Evolutionary conservation across 306 rosid species (phyloP).

Genomic region (Dalbergia cultrata): DNA sequence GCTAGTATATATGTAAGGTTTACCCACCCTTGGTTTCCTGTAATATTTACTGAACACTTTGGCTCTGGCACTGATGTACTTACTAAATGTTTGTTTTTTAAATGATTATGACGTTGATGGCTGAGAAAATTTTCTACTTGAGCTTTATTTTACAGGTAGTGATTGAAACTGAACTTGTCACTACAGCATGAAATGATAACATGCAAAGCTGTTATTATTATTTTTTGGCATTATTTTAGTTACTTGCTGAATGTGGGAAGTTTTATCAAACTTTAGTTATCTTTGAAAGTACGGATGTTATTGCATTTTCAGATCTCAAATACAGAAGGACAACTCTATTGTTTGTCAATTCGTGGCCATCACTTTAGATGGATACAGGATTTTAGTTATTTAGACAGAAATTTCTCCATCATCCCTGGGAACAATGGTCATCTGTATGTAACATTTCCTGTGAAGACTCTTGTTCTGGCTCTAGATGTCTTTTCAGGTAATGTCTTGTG

Average conservation of each 20-base stretch:
- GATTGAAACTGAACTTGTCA: no score
- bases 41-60: neutral
- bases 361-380: slow-evolving; percentile 80
- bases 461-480: slow-evolving; percentile 76
- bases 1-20: slow-evolving; percentile 78
- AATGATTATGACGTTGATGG: neutral
- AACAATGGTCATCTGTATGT: slow-evolving; percentile 82
- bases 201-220: no score
- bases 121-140: neutral
- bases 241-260: no score
- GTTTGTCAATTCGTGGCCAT: slow-evolving; percentile 64
- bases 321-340: slow-evolving; percentile 75
- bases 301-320: slow-evolving; percentile 69
- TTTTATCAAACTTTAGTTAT: neutral
- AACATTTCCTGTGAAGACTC: slow-evolving; percentile 65
- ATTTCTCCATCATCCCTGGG: slow-evolving; percentile 71
- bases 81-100: neutral
- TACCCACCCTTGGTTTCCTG: slow-evolving; percentile 33
- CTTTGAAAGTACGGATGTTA: slow-evolving; percentile 19
- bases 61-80: neutral
- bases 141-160: neutral
- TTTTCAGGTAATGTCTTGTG: slow-evolving; percentile 73
- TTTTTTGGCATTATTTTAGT: no score
- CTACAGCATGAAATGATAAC: no score
- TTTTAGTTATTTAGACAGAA: slow-evolving; percentile 70